Base-by-base conservation (phyloP, 2,329 filamentous ascomycete genomes). In the Alternaria sp. region DNA sequence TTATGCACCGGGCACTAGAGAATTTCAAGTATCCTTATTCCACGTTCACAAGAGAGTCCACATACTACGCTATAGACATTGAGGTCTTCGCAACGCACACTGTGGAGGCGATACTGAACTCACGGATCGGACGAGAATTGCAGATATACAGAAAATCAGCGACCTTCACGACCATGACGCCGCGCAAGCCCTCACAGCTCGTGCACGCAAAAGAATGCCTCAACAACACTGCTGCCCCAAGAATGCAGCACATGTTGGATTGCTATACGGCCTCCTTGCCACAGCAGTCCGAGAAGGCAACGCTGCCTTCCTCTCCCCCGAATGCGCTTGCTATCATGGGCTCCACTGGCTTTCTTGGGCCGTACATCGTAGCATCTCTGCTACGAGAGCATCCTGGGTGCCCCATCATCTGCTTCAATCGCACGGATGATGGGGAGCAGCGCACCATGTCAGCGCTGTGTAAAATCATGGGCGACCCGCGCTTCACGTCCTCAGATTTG, bases 391-490 rank as follows among this genome's bases (percentile, higher is more conserved):
- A 58, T 21, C 40, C 26, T 13, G 52, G 60, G 11, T 24, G 44
- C 13, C 24, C 33, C 1, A 49, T 72, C 26, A 61, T 61, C 51
- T 67, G 63, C 41, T 59, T 70, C 21, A 68, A 70, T 36, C 48
- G 65, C 5, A 31, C 48, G 31, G n/a, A 23, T 8, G 46, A 61
- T n/a, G 56, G 55, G 14, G 24, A 56, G 21, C 33, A 56, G 14
- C 39, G 58, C 14, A 65, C 61, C 6, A 36, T 28, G 39, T 29
- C 28, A 50, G 41, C 33, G 14, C 17, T 55, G 39, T 3, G 41
- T n/a, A 13, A 51, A 11, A 51, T 53, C 14, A 39, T 34, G n/a
- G 44, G 44, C 23, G 21, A 34, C 23, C 31, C 26, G 28, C 28
- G 21, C 45, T 31, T 31, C 29, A 33, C 52, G 34, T 21, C 7